Conservation (phyloP, 1,284 basidiomycete species). For the Apiotrichum sp. region DNA sequence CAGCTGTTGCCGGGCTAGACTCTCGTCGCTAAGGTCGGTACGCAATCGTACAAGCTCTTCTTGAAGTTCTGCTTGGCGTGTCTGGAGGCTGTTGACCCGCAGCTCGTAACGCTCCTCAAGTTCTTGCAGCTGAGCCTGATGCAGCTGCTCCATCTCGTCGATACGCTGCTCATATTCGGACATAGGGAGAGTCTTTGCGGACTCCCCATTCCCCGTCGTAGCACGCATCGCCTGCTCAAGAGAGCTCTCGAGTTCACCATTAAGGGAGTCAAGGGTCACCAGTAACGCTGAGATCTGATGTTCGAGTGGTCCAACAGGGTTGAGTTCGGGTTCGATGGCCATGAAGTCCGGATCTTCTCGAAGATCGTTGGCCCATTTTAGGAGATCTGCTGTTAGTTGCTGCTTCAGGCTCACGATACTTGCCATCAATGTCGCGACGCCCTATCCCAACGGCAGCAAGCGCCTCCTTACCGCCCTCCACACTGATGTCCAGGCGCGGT, state of each 20-base stretch:
- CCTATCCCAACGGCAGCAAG: slow-evolving; percentile 51
- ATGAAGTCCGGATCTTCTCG: slow-evolving; percentile 31
- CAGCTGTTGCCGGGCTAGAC: slow-evolving; percentile 33
- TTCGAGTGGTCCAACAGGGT: slow-evolving; percentile 60
- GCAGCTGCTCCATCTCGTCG: slow-evolving; percentile 26
- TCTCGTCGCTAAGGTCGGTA: slow-evolving; percentile 38
- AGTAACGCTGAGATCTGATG: slow-evolving; percentile 60
- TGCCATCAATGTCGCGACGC: slow-evolving; percentile 66
- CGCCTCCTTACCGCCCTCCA: slow-evolving; percentile 50
- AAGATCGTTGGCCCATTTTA: slow-evolving; percentile 60
- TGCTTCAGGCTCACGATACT: not conserved
- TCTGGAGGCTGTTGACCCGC: slow-evolving; percentile 59
- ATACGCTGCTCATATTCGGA: slow-evolving; percentile 23
- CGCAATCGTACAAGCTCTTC: slow-evolving; percentile 39
- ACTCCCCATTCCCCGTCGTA: not conserved
- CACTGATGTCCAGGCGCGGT: slow-evolving; percentile 68
- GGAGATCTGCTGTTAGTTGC: slow-evolving; percentile 45
- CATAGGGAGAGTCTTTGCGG: slow-evolving; percentile 8
- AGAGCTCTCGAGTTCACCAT: slow-evolving; percentile 69
- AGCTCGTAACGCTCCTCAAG: slow-evolving; percentile 59
- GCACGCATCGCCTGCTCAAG: slow-evolving; percentile 58
- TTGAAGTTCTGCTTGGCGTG: slow-evolving; percentile 59
- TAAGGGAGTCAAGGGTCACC: slow-evolving; percentile 66
- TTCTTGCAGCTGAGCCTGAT: slow-evolving; percentile 56
- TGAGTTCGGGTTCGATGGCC: slow-evolving; percentile 22